Base-by-base conservation (phyloP, 176 grass and related monocot species). In the Musa beccarii region DNA sequence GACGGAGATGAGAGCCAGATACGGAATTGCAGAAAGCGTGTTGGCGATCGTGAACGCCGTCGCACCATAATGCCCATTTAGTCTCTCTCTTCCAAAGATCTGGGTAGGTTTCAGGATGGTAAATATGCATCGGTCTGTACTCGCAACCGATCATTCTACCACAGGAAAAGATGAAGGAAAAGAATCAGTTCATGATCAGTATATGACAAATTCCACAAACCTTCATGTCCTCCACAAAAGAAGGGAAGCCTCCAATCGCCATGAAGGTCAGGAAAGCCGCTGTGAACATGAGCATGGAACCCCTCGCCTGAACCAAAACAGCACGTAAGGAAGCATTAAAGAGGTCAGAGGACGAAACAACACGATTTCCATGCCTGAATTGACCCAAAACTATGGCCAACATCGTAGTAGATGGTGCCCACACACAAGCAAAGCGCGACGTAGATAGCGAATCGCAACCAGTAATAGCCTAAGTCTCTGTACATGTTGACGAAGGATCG, bases 241-340 rank as follows among this genome's bases (percentile, higher is more conserved):
- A 69, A 51, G 26, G 66, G 17, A 69, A 69, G 9, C 66, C 66
- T 17, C 66, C 26, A 19, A 69, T n/a, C 49, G 66, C 66, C 66
- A 69, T 69, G 19, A 69, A 69, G 49, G 66, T 69, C 14, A 69
- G 8, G 34, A 69, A 69, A 43, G 28, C 29, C 12, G 28, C 25
- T 17, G 28, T 10, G 66, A 69, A 69, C 28, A 69, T 4, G 16
- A 69, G 16, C 34, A 51, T 43, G 13, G 66, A 69, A 43, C 26
- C 66, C 16, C 67, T 69, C 2, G 67, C 67, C 67, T 51, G 57
- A 62, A 62, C 1, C 57, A 62, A 43, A 6, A 43, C 34, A 43
- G 34, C 34, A 43, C 34, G 34, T 43, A 43, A 43, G 34, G 4
- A 43, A 43, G 34, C 34, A 43, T 0, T 6, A 43, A 43, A 43